Base-by-base conservation (phyloP, 2,329 filamentous ascomycete genomes). In the Aspergillus alliaceus region DNA sequence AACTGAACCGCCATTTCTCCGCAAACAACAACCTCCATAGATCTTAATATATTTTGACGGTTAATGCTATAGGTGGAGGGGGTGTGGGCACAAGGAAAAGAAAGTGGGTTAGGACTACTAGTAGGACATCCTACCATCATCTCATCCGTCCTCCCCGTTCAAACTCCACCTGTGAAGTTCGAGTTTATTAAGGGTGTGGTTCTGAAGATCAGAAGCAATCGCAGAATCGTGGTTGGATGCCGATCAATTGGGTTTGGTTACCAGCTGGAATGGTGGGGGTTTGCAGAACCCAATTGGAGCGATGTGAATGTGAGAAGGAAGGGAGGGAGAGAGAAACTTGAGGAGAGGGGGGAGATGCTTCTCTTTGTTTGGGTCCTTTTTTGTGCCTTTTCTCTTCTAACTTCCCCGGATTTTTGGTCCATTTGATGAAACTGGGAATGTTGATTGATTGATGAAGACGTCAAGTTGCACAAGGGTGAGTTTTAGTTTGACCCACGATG, bases 401-500 rank as follows among this genome's bases (percentile, higher is more conserved):
- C 20, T 32, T 31, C 18, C 44, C 44, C n/a, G 27, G 27, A 31
- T 29, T 48, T 32, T 18, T 48, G 27, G 27, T 48, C 27, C 29
- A 5, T 24, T 18, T 18, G 44, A 31, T 47, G 44, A 47, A 12
- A 31, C 31, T 31, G 25, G 22, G 25, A 29, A 47, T 47, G 25
- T 31, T 29, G 44, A 47, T 47, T 48, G 44, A 48, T 27, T 46
- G n/a, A 47, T 47, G n/a, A 48, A 34, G 44, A 48, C 44, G 11
- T 48, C 29, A 48, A 18, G 14, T n/a, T 4, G 15, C 22, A 22
- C 27, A 34, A 12, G 44, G 20, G 27, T 32, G 27, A 25, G 12
- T 22, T 25, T 46, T 25, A 6, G n/a, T 11, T 27, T 31, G 27
- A 32, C 44, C 44, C 44, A 47, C 44, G 44, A 22, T 32, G 44